phyloP scores from a whole-genome alignment of 495 filamentous ascomycete species.

The Penicillium canariense region DNA sequence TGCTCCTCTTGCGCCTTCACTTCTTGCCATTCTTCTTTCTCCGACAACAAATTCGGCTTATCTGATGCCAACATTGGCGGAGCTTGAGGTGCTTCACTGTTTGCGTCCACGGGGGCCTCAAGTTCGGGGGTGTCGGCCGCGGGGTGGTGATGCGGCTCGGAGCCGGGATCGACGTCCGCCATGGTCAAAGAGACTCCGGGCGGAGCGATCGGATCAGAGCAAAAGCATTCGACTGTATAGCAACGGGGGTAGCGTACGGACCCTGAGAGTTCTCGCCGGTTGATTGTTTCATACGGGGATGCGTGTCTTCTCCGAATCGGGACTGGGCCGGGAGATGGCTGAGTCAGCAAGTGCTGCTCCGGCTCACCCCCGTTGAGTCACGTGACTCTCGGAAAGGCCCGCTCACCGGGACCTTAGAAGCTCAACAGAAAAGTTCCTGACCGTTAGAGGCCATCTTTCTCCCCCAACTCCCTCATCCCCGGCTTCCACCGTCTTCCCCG shows the following conservation, averaged over 20 bases:
- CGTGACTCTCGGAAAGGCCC: conserved; percentile 26
- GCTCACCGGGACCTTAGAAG: conserved; percentile 27
- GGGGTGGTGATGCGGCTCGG: conserved; percentile 32
- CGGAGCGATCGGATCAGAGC: conserved; percentile 30
- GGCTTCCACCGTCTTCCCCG: conserved; percentile 26
- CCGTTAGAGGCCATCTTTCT: conserved; percentile 25
- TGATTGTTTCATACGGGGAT: conserved; percentile 14
- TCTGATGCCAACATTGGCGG: conserved; percentile 28
- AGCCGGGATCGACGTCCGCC: conserved; percentile 46
- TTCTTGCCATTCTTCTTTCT: conserved; percentile 30
- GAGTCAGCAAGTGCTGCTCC: conserved; percentile 9
- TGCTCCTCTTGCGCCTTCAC: conserved; percentile 25
- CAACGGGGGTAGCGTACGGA: conserved; percentile 16
- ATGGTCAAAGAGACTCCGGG: conserved; percentile 42
- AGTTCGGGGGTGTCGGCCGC: conserved; percentile 24
- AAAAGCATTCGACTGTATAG: conserved; percentile 29
- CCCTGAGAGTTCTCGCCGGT: conserved; percentile 2
- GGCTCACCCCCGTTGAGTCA: conserved; percentile 11
- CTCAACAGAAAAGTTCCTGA: conserved; percentile 50
- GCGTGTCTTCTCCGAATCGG: conserved; percentile 30
- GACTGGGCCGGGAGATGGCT: conserved; percentile 20
- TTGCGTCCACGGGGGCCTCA: conserved; percentile 34
- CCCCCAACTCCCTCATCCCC: conserved; percentile 32
- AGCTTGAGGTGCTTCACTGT: conserved; percentile 18
- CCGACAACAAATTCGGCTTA: conserved; percentile 32